Conservation (phyloP, 257 asterid species). For the Scutellaria minor region DNA sequence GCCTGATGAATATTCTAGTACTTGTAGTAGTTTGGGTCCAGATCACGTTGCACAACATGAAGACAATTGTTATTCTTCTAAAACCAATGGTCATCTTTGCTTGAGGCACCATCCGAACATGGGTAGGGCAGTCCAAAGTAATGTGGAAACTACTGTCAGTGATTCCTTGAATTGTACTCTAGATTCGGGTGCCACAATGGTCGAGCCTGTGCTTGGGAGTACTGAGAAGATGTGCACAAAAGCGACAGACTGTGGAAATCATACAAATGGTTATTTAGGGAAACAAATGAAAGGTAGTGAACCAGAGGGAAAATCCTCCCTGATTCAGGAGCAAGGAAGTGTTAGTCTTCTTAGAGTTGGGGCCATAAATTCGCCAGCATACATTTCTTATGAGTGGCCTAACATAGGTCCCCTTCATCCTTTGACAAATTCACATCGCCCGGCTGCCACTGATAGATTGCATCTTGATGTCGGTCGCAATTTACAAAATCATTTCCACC, state of each 20-base stretch:
- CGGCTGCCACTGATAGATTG: conserved; percentile 94
- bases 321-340: conserved; percentile 55
- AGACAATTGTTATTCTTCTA: conserved; percentile 42
- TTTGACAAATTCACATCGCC: conserved; percentile 62
- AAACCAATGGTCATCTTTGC: conserved; percentile 37
- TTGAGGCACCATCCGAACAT: conserved; percentile 43
- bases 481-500: conserved; percentile 87
- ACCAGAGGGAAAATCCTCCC: conserved; percentile 45
- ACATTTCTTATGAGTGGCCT: conserved; percentile 96
- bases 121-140: conserved; percentile 37
- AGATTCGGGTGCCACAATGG: conserved; percentile 42
- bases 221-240: conserved; percentile 39
- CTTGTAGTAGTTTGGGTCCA: conserved; percentile 33
- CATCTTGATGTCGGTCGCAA: conserved; percentile 97
- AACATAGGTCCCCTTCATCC: conserved; percentile 69
- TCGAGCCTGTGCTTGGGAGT: conserved; percentile 47
- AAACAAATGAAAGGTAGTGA: conserved; percentile 52
- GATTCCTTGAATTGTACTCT: conserved; percentile 41
- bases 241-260: conserved; percentile 34
- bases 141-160: conserved; percentile 38
- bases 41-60: conserved; percentile 28
- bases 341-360: conserved; percentile 64
- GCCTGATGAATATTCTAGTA: conserved; percentile 40
- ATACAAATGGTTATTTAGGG: conserved; percentile 44
- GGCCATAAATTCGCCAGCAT: conserved; percentile 62